Evolutionary conservation across 352 stramenopile genomes (phyloP).

Genomic region (Globisporangium uncinulatum): DNA sequence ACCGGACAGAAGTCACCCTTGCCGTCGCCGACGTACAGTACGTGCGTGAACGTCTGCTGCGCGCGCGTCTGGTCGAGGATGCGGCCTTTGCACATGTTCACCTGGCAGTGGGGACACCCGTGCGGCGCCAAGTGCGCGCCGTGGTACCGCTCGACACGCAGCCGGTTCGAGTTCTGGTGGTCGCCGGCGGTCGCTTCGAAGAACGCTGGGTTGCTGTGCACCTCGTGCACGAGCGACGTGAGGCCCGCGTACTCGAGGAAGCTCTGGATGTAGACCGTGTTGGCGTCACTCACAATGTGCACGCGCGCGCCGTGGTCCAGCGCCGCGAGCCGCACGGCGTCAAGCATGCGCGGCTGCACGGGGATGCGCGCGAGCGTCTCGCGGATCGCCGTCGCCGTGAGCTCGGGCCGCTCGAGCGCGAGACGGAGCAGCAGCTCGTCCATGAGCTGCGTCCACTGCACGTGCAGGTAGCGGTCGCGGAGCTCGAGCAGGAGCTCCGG

Average conservation of each 20-base stretch:
- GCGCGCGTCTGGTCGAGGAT: conserved; percentile 34
- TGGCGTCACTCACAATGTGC: conserved; percentile 46
- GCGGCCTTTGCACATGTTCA: conserved; percentile 60
- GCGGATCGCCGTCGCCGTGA: conserved; percentile 20
- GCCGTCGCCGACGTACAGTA: conserved; percentile 55
- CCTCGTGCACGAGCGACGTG: conserved; percentile 19
- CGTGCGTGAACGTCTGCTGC: conserved; percentile 22
- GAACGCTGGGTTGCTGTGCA: conserved; percentile 35
- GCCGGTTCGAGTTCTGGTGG: conserved; percentile 11
- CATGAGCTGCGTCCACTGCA: conserved; percentile 21
- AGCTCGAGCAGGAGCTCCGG: conserved; percentile 21
- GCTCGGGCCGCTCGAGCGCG: conserved; percentile 15
- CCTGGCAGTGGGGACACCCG: conserved; percentile 33
- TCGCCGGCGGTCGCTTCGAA: conserved; percentile 12
- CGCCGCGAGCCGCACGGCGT: conserved; percentile 36
- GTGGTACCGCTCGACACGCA: conserved; percentile 38
- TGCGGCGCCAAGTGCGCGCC: conserved; percentile 21
- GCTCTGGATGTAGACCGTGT: conserved; percentile 39
- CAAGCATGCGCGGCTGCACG: conserved; percentile 30
- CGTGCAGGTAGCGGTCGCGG: conserved; percentile 8
- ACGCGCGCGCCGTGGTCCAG: conserved; percentile 23
- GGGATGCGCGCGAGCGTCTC: conserved; percentile 23
- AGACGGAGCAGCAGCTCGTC: conserved; percentile 28
- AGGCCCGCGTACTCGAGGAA: conserved; percentile 31
- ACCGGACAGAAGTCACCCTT: conserved; percentile 45